Percentiles rank a stretch among this genome's conserved stretches.
These are phyloP conservation scores for Russula vinacea DNA, from an alignment of 768 basidiomycete genomes.

Conservation along the genomic window DNA sequence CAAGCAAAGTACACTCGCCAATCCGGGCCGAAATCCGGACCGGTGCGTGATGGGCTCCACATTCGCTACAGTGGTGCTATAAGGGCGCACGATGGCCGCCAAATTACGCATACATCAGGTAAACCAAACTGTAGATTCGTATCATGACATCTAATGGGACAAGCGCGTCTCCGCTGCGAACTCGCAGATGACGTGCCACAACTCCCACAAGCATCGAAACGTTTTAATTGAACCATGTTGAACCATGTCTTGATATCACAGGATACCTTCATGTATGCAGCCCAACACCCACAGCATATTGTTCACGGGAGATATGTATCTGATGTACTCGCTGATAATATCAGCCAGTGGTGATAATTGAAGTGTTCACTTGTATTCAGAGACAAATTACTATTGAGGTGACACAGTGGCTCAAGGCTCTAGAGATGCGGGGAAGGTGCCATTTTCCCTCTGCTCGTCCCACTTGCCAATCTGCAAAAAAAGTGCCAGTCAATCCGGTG, in stretches of 20 bases:
- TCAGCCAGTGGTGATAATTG: neutral
- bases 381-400: neutral
- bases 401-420: constrained; percentile 52
- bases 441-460: constrained; percentile 92
- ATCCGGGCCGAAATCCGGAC: constrained; percentile 5
- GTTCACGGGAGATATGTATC: neutral
- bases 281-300: neutral
- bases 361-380: constrained; percentile 6
- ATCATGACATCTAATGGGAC: neutral
- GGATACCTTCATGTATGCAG: neutral
- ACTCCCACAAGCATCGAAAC: neutral
- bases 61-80: neutral
- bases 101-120: neutral
- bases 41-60: too few species aligned
- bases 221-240: neutral
- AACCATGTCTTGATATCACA: neutral
- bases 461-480: constrained; percentile 69
- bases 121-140: neutral
- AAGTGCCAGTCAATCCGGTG: neutral
- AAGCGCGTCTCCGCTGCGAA: neutral
- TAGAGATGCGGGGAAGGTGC: constrained; percentile 88
- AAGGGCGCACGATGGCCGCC: neutral
- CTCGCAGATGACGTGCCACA: neutral
- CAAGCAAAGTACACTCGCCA: too few species aligned
- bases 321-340: neutral